phyloP scores from a whole-genome alignment of 768 basidiomycete genomes.

The Tephrocybe sp. region DNA sequence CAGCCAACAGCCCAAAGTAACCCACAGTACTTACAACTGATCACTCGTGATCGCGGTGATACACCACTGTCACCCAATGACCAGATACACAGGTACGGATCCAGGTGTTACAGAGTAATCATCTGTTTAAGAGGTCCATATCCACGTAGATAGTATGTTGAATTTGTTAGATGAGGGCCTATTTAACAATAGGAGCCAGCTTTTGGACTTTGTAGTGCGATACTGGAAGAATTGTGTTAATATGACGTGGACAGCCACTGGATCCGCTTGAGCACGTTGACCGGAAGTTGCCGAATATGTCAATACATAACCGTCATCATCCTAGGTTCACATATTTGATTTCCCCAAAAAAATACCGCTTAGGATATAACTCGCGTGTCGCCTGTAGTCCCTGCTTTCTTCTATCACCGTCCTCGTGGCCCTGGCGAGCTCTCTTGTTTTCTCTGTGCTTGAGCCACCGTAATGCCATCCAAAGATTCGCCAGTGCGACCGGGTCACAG shows the following conservation, averaged over 20 bases:
- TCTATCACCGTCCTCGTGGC: not conserved
- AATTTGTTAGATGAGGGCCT: too few relatives aligned
- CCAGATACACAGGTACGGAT: too few relatives aligned
- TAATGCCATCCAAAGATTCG: constrained; percentile 17
- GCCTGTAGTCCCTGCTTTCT: constrained; percentile 8
- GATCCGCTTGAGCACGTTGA: not conserved
- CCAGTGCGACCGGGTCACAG: constrained; percentile 15
- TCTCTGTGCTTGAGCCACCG: not conserved
- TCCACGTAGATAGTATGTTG: too few relatives aligned
- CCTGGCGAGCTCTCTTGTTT: not conserved
- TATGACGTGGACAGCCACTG: constrained; percentile 5
- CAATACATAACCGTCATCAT: constrained; percentile 10
- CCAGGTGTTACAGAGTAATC: too few relatives aligned
- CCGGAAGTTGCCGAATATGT: constrained; percentile 10
- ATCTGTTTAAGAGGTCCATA: too few relatives aligned
- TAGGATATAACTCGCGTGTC: constrained; percentile 5
- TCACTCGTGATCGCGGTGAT: too few relatives aligned
- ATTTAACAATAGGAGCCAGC: too few relatives aligned
- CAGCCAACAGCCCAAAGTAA: too few relatives aligned
- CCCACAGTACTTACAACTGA: too few relatives aligned
- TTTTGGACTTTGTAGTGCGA: too few relatives aligned
- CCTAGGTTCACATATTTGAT: not conserved
- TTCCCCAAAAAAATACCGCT: constrained; percentile 2
- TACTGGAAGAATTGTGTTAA: too few relatives aligned
- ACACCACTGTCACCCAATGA: too few relatives aligned